Evolutionary conservation across 495 filamentous ascomycete species (phyloP).

Genomic region (Aspergillus mulundensis): DNA sequence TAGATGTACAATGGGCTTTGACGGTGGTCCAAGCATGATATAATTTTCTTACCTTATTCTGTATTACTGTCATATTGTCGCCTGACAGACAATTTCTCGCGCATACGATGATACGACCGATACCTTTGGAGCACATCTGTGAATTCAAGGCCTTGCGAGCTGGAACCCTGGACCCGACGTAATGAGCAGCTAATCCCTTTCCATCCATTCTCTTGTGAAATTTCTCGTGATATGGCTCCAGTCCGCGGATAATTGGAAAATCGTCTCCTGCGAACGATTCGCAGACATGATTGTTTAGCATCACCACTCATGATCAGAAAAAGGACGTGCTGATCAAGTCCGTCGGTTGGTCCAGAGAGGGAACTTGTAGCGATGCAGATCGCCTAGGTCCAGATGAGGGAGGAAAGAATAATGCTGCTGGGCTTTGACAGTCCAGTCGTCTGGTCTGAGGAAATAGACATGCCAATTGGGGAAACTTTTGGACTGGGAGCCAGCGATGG

Average conservation of each 20-base stretch:
- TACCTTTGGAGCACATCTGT: constrained; percentile 53
- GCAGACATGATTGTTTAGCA: constrained; percentile 18
- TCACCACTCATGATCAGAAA: constrained; percentile 43
- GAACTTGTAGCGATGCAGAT: constrained; percentile 48
- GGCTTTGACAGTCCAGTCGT: constrained; percentile 47
- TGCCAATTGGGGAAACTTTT: too few relatives aligned
- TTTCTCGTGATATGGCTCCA: constrained; percentile 14
- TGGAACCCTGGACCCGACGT: constrained; percentile 37
- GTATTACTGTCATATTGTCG: constrained; percentile 11
- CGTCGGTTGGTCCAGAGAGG: constrained; percentile 44
- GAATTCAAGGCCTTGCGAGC: constrained; percentile 34
- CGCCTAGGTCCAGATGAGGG: constrained; percentile 43
- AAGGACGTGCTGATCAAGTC: constrained; percentile 44
- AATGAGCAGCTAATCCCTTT: constrained; percentile 48
- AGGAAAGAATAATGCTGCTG: constrained; percentile 56
- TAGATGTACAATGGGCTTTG: too few relatives aligned
- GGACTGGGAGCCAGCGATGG: constrained; percentile 34
- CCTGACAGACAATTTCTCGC: constrained; percentile 41
- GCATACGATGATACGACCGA: constrained; percentile 48
- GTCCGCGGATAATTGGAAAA: not conserved
- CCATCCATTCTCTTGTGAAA: constrained; percentile 50
- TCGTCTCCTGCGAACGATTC: constrained; percentile 1
- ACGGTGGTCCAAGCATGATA: too few relatives aligned
- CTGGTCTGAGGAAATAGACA: constrained; percentile 27
- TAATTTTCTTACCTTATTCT: too few relatives aligned